phyloP scores from a whole-genome alignment of 2,329 filamentous ascomycete species.

The Colletotrichum tropicale region DNA sequence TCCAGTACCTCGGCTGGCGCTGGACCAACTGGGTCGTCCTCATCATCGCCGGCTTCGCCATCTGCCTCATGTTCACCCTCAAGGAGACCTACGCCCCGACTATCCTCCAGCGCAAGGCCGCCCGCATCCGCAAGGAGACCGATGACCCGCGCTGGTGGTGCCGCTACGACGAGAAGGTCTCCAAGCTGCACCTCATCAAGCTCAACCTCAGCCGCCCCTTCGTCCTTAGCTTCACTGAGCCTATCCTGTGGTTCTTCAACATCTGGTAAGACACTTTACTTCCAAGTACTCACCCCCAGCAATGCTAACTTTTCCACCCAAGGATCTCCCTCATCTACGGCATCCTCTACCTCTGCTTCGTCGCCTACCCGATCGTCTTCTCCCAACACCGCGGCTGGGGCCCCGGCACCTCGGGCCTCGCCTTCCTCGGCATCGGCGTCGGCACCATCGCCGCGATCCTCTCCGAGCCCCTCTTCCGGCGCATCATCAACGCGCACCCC shows the following conservation, averaged over 20 bases:
- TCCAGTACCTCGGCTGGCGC: slow-evolving; percentile 80
- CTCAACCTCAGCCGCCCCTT: slow-evolving; percentile 81
- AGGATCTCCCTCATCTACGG: slow-evolving; percentile 83
- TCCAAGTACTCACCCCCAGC: neutral
- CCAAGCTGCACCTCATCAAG: slow-evolving; percentile 71
- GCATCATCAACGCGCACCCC: slow-evolving; percentile 77
- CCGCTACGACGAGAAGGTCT: slow-evolving; percentile 75
- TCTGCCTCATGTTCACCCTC: slow-evolving; percentile 62
- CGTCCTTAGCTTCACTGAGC: slow-evolving; percentile 77
- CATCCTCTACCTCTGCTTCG: slow-evolving; percentile 88
- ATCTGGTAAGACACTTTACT: slow-evolving; percentile 56
- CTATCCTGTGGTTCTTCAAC: slow-evolving; percentile 76
- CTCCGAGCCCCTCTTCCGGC: slow-evolving; percentile 74
- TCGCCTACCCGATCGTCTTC: slow-evolving; percentile 89
- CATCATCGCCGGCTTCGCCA: slow-evolving; percentile 70
- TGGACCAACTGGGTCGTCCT: slow-evolving; percentile 86
- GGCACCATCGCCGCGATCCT: slow-evolving; percentile 67
- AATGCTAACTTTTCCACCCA: neutral
- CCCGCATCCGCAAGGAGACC: slow-evolving; percentile 67
- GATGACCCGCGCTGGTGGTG: slow-evolving; percentile 78
- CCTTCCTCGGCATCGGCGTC: slow-evolving; percentile 75
- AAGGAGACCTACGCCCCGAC: slow-evolving; percentile 80
- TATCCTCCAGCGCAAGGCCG: slow-evolving; percentile 71
- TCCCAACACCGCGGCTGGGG: slow-evolving; percentile 76
- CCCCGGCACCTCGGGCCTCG: slow-evolving; percentile 73